These are phyloP conservation scores for Plasmodium coatneyi DNA, from an alignment of 169 alveolate species.

Conservation along the genomic window DNA sequence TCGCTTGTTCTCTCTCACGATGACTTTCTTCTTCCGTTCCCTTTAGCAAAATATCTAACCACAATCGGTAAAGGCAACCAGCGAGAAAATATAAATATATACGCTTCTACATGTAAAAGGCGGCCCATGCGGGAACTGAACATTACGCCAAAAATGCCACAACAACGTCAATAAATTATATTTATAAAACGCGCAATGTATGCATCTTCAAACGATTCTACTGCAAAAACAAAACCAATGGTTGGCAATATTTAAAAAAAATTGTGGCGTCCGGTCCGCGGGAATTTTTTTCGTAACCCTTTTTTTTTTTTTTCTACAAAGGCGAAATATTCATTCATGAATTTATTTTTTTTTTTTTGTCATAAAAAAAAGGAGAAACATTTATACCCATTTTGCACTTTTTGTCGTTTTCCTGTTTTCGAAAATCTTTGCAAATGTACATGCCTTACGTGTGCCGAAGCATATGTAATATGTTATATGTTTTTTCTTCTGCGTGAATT, in stretches of 20 bases:
- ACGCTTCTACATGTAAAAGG: not conserved
- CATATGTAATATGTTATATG: not conserved
- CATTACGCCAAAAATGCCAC: not conserved
- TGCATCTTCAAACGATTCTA: not conserved
- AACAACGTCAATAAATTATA: not conserved
- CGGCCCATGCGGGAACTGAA: not conserved
- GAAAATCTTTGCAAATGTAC: not conserved
- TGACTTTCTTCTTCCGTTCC: not conserved
- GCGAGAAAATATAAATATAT: not conserved
- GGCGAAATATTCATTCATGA: not conserved
- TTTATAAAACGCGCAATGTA: not conserved
- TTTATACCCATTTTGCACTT: not conserved
- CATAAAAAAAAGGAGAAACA: not conserved
- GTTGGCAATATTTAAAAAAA: not conserved
- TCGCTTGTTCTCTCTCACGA: not conserved
- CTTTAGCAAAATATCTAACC: not conserved
- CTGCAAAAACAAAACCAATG: not conserved
- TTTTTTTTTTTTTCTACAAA: not conserved
- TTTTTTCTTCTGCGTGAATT: slow-evolving; percentile 1
- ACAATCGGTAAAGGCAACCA: not conserved
- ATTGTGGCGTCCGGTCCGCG: not conserved
- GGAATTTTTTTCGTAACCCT: not conserved
- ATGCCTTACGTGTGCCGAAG: not conserved
- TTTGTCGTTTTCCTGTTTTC: not conserved
- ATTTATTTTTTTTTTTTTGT: too few species aligned